Evolutionary conservation across 2,329 filamentous ascomycete genomes (phyloP), one percentile per base, ranked within the genome.

Genomic region (Endocalyx cinctus): DNA sequence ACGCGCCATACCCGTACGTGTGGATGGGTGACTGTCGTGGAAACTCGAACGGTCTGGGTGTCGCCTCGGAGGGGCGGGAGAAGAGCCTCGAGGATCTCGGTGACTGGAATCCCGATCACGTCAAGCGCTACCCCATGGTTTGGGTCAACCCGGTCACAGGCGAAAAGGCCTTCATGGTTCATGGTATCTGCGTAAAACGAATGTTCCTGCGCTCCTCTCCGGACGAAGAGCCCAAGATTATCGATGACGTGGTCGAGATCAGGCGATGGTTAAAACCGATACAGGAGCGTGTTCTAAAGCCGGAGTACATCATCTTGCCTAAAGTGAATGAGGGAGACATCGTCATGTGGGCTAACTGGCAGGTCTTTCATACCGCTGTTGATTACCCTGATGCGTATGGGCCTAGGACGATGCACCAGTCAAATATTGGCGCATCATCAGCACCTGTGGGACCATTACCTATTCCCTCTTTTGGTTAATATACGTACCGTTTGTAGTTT

Each of bases 41-140:
- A 2, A 55, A 55, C 13, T 34, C 64, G 5, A 64, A 58, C 33
- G 66, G 66, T 1, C 50, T 69, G 1, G 63, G 62, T 2, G 39
- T 69, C 3, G 58, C 50, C 6, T 56, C 36, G 17, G 47, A 66
- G 42, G 62, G 60, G 8, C 56, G 55, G 30, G 64, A 67, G 39
- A 53, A 58, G 40, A 46, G 39, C 2, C 42, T 64, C 5, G 59
- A 61, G 27, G 57, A 64, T 13, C 50, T 66, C 10, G 53, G 51
- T 2, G 51, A 51, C 11, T 63, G 57, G 36, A 56, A 64, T 22
- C 48, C 48, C 13, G 48, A 45, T 3, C 48, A 53, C 16, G 39
- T 66, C 27, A 65, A 67, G 45, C 49, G 47, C 35, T 67, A 69
- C 43, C 65, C 66, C 2, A 63, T 68, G 57, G 64, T 67, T 2